Percentiles rank a stretch among this genome's conserved stretches.
These are phyloP conservation scores for Solanum gracilifrons DNA, from an alignment of 257 asterid species.

Conservation along the genomic window DNA sequence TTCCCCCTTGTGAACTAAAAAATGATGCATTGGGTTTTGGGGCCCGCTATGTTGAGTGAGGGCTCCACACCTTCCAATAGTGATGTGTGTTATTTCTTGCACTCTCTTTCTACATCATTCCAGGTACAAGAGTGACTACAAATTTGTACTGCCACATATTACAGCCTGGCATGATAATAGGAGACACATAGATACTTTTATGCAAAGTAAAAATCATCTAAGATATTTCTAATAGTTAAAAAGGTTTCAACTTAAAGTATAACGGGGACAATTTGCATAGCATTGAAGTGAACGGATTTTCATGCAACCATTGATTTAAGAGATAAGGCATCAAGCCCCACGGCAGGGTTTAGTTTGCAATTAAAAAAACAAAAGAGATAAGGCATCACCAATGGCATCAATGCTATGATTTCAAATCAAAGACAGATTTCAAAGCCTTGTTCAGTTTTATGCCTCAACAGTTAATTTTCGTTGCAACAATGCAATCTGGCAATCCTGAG, in stretches of 20 bases:
- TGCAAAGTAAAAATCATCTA: not conserved
- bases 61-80: not conserved
- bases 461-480: not conserved
- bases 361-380: not conserved
- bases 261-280: not conserved
- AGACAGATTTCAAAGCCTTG: not conserved
- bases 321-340: not conserved
- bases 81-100: not conserved
- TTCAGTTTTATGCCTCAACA: not conserved
- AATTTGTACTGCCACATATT: not conserved
- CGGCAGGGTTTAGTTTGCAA: too few relatives aligned
- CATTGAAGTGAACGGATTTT: not conserved
- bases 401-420: not conserved
- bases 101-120: not conserved
- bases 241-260: not conserved
- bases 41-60: not conserved
- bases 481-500: not conserved
- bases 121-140: not conserved
- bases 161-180: not conserved
- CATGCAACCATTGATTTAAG: not conserved
- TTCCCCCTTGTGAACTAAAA: not conserved
- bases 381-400: not conserved
- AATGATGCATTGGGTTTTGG: not conserved
- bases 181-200: not conserved
- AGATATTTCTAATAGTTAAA: not conserved